These are phyloP conservation scores for Dryadomyces quercivorus DNA, from an alignment of 2,329 filamentous ascomycete species.

Conservation along the genomic window DNA sequence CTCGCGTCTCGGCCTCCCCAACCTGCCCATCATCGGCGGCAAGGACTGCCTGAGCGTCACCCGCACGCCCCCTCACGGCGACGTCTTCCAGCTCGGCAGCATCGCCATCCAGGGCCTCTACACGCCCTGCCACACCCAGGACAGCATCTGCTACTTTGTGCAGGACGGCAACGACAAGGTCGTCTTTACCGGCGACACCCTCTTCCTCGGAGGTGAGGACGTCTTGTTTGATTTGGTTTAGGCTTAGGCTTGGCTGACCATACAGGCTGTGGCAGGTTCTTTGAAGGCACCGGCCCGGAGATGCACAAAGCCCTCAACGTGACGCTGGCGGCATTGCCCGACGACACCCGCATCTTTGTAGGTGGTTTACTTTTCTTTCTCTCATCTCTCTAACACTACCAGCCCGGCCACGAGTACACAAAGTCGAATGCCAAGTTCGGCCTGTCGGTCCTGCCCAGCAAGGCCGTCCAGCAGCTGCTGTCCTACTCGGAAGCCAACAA, in stretches of 20 bases:
- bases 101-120: conserved; percentile 81
- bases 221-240: too few species aligned
- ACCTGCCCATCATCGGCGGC: conserved; percentile 73
- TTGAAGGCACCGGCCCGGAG: conserved; percentile 78
- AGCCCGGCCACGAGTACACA: conserved; percentile 98
- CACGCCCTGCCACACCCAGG: conserved; percentile 95
- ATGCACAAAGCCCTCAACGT: conserved; percentile 92
- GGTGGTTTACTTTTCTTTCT: conserved; percentile 19
- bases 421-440: conserved; percentile 89
- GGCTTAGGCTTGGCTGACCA: background rate
- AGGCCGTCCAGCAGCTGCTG: conserved; percentile 64
- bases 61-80: conserved; percentile 60
- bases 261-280: conserved; percentile 84
- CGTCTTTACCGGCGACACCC: conserved; percentile 91
- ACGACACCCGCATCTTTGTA: conserved; percentile 87
- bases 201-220: conserved; percentile 76
- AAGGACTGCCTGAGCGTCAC: conserved; percentile 69
- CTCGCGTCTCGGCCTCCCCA: conserved; percentile 37
- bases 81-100: conserved; percentile 68
- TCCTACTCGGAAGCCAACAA: conserved; percentile 66
- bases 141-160: conserved; percentile 92
- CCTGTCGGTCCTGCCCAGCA: conserved; percentile 60
- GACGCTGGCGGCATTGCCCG: conserved; percentile 65
- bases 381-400: background rate
- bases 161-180: conserved; percentile 64